These are phyloP conservation scores for Eucalyptus polyanthemos DNA, from an alignment of 345 rosid genomes.

Conservation along the genomic window DNA sequence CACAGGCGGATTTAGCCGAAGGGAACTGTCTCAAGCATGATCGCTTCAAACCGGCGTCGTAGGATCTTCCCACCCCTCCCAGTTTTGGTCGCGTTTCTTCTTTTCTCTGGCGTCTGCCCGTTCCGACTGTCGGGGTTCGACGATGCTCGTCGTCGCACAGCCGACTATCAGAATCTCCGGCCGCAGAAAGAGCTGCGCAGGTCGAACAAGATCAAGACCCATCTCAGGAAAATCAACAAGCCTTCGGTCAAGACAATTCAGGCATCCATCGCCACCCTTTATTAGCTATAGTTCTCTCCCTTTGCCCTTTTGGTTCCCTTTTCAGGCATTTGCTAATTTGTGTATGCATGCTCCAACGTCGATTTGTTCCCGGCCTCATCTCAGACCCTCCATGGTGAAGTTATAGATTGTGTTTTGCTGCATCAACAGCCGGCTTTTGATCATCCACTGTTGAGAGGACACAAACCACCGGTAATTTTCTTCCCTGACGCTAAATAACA, in stretches of 20 bases:
- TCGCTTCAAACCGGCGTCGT: background rate
- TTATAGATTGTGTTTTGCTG: conserved; percentile 65
- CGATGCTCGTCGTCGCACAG: background rate
- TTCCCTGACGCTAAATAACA: background rate
- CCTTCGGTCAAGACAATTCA: conserved; percentile 74
- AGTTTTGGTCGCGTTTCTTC: background rate
- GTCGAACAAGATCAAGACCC: conserved; percentile 37
- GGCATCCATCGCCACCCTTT: conserved; percentile 13
- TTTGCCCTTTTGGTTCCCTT: background rate
- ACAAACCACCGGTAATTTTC: conserved; percentile 46
- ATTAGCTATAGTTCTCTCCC: background rate
- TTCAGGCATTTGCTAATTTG: background rate
- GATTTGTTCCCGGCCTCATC: background rate
- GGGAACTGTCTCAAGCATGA: background rate
- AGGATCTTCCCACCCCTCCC: background rate
- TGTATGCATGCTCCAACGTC: background rate
- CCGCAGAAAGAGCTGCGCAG: conserved; percentile 48
- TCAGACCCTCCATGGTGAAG: conserved; percentile 91
- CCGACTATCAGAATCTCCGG: conserved; percentile 44
- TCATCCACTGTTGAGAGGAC: conserved; percentile 65
- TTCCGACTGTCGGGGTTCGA: background rate
- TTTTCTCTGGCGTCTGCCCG: background rate
- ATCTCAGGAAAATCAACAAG: conserved; percentile 80
- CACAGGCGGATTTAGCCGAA: background rate
- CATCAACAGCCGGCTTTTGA: conserved; percentile 92